Conservation (phyloP, 2,329 filamentous ascomycete species). For the Monilinia fructigena region DNA sequence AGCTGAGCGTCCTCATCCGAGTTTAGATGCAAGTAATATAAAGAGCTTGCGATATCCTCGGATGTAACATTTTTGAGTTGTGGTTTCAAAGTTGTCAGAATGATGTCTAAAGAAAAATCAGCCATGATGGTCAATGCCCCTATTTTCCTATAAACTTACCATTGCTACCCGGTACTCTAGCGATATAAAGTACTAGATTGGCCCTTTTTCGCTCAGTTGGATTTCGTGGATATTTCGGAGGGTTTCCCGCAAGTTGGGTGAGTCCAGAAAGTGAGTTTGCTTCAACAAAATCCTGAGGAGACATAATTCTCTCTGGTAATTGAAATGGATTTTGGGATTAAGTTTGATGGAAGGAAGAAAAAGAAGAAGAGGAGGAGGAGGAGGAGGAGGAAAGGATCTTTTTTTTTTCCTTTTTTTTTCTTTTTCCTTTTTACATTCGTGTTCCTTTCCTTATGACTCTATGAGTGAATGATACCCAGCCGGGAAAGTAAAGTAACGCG, state of each 20-base stretch:
- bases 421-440: not conserved
- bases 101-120: slow-evolving; percentile 29
- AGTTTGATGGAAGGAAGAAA: not conserved
- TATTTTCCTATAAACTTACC: slow-evolving; percentile 51
- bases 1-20: slow-evolving; percentile 55
- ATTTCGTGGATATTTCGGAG: slow-evolving; percentile 79
- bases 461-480: no score
- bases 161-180: slow-evolving; percentile 85
- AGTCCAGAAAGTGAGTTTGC: slow-evolving; percentile 80
- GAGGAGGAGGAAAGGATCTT: slow-evolving; percentile 2
- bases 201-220: slow-evolving; percentile 67
- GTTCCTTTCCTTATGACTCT: no score
- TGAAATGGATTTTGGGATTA: not conserved
- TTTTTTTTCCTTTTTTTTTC: not conserved
- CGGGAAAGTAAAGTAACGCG: no score
- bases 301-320: slow-evolving; percentile 22
- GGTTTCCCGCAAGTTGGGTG: slow-evolving; percentile 78
- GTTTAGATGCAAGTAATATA: slow-evolving; percentile 89
- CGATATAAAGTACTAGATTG: slow-evolving; percentile 83
- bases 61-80: slow-evolving; percentile 83
- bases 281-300: slow-evolving; percentile 52
- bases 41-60: slow-evolving; percentile 79
- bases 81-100: slow-evolving; percentile 83
- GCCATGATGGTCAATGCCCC: slow-evolving; percentile 15
- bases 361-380: no score